Evolutionary conservation across 169 alveolate genomes (phyloP).

Genomic region (Cryptosporidium sp.): DNA sequence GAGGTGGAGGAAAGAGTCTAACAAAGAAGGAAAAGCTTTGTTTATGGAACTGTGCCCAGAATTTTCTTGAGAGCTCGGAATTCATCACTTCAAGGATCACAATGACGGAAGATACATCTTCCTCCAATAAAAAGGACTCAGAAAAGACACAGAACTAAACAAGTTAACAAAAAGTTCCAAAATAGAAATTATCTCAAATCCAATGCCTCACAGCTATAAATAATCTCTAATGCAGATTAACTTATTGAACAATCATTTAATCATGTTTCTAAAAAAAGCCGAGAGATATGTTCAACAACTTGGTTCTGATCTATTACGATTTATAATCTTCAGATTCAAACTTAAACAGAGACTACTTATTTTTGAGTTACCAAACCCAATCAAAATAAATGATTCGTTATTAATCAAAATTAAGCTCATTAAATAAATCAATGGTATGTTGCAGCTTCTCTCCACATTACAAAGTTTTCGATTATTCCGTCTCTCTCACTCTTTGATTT

Average conservation of each 20-base stretch:
- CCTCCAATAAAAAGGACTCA: neutral
- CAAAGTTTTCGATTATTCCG: conserved; percentile 86
- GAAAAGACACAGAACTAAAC: neutral
- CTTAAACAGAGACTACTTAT: neutral
- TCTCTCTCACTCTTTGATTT: conserved; percentile 90
- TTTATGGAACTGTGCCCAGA: conserved; percentile 76
- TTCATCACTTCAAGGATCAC: conserved; percentile 23
- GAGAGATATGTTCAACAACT: conserved; percentile 2
- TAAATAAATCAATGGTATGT: conserved; percentile 84
- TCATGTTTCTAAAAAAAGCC: neutral
- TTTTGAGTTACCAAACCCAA: neutral
- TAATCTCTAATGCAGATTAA: neutral
- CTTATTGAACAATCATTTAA: neutral
- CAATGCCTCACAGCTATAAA: neutral
- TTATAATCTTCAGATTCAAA: neutral
- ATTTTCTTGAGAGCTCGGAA: conserved; percentile 66
- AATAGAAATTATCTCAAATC: neutral
- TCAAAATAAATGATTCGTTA: too few relatives aligned
- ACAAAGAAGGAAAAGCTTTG: conserved; percentile 61
- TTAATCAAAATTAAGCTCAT: too few relatives aligned
- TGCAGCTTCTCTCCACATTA: conserved; percentile 94
- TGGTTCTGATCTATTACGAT: neutral
- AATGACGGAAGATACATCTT: neutral
- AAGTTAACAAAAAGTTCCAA: neutral
- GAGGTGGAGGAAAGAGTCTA: conserved; percentile 43